These are phyloP conservation scores for Discostella stelligera DNA, from an alignment of 352 stramenopile species.

Conservation along the genomic window DNA sequence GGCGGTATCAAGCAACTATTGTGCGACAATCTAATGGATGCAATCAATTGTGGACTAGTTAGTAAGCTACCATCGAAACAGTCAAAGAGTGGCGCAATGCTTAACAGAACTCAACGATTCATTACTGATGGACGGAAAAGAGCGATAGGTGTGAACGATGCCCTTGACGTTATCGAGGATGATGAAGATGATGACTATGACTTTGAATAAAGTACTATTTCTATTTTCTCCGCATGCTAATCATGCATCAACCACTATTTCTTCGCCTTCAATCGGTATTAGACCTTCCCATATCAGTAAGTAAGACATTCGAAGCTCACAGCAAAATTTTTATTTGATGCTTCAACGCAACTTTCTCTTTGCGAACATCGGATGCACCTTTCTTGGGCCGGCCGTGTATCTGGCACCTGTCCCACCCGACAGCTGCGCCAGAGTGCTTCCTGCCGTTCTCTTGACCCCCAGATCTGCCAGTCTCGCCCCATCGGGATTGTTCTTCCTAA, in stretches of 20 bases:
- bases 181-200: slow-evolving; percentile 32
- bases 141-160: not conserved
- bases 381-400: slow-evolving; percentile 64
- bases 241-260: no score
- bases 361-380: slow-evolving; percentile 81
- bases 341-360: slow-evolving; percentile 62
- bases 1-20: slow-evolving; percentile 59
- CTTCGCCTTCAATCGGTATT: no score
- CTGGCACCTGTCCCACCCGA: slow-evolving; percentile 70
- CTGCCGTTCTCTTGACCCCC: slow-evolving; percentile 67
- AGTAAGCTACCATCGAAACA: slow-evolving; percentile 35
- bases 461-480: slow-evolving; percentile 74
- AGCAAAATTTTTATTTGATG: no score
- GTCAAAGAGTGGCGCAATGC: slow-evolving; percentile 27
- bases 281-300: no score
- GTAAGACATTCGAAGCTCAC: no score
- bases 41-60: slow-evolving; percentile 57
- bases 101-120: slow-evolving; percentile 19
- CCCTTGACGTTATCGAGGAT: slow-evolving; percentile 29
- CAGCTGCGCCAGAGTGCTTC: slow-evolving; percentile 71
- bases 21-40: slow-evolving; percentile 62
- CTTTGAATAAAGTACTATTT: slow-evolving; percentile 20
- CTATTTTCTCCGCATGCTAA: no score
- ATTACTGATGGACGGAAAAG: not conserved
- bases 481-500: slow-evolving; percentile 81